Evolutionary conservation across 2,329 filamentous ascomycete genomes (phyloP).

Genomic region (Apiospora marii): DNA sequence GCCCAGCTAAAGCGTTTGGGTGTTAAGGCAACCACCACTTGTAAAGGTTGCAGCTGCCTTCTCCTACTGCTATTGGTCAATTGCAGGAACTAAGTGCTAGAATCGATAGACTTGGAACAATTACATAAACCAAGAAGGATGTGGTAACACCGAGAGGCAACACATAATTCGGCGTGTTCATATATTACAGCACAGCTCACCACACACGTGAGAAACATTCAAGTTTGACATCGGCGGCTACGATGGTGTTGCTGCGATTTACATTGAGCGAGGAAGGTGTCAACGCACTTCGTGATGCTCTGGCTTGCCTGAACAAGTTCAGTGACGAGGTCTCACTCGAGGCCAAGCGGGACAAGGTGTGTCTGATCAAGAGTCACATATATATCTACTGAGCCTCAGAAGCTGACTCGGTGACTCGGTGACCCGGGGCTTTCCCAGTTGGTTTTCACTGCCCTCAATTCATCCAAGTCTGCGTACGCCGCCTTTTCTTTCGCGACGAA

Average conservation of each 20-base stretch:
- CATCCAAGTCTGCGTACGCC: constrained; percentile 82
- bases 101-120: background rate
- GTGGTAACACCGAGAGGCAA: background rate
- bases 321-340: constrained; percentile 81
- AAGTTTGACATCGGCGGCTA: background rate
- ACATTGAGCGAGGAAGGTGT: constrained; percentile 78
- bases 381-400: background rate
- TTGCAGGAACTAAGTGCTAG: background rate
- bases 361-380: constrained; percentile 30
- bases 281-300: constrained; percentile 73
- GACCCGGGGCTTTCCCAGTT: constrained; percentile 56
- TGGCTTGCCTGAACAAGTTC: constrained; percentile 80
- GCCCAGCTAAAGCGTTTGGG: background rate
- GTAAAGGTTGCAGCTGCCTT: background rate
- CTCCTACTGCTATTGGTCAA: background rate
- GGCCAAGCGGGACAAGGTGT: constrained; percentile 71
- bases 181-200: background rate
- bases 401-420: constrained; percentile 30
- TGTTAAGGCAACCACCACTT: background rate
- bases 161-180: background rate
- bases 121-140: background rate
- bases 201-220: background rate
- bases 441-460: constrained; percentile 77
- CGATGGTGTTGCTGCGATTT: constrained; percentile 73
- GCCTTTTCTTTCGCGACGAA: constrained; percentile 72